Base-by-base conservation (phyloP, 2,329 filamentous ascomycete genomes). In the Setomelanomma holmii region DNA sequence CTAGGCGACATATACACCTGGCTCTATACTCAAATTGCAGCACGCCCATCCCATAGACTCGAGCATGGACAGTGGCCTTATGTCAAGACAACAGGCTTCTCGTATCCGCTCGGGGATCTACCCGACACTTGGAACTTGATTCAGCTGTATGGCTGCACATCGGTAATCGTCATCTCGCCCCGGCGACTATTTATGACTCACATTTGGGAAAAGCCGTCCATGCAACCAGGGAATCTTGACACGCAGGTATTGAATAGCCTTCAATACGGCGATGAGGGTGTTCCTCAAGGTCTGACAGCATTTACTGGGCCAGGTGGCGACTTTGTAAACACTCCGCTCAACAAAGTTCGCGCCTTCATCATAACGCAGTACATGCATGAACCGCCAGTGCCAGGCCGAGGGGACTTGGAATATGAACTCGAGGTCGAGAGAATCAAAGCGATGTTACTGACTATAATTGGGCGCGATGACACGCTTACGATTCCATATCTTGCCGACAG, bases 171-270 rank as follows among this genome's bases (percentile, higher is more conserved):
- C 23, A 22, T 49, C 19, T 49, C 46, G 23, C 39, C 23, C n/a
- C 43, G 44, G 30, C 38, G 46, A 22, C 36, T 49, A n/a, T 43
- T 49, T 24, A 43, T 49, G 46, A 36, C 39, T 1, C 46, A 49
- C 22, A 43, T 49, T 36, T 43, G 5, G 39, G 46, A 43, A 24
- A 11, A 10, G 3, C 46, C 46, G 19, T 30, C 46, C 5, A 33
- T 49, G 38, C 12, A 4, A 10, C 36, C 36, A 21, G 4, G 20
- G 20, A 39, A 39, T 20, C 20, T 39, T 5, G n/a, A 17, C n/a
- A 39, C 36, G 16, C 10, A 39, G n/a, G 36, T 39, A 10, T 17
- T 39, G 4, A 17, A 39, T 5, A 39, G 36, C 17, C 36, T 39
- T 20, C 36, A 17, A 12, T 17, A 39, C 20, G 33, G 34, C 24